Evolutionary conservation across 164 flowering plant species (phyloP).

Genomic region (Dillenia suffruticosa): DNA sequence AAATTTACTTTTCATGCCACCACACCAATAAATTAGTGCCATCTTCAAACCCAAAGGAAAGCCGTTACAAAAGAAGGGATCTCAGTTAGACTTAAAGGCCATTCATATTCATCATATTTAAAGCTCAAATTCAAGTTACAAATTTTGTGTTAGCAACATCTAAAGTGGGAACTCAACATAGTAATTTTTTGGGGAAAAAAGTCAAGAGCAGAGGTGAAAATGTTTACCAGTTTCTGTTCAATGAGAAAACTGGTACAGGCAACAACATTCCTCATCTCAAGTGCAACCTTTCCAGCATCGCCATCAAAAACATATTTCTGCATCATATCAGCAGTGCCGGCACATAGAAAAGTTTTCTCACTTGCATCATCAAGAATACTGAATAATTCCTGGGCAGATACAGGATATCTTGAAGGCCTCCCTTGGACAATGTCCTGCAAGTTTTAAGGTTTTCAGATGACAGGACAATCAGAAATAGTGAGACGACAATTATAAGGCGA

Average conservation of each 20-base stretch:
- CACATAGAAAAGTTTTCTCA: constrained; percentile 79
- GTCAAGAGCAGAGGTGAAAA: not conserved
- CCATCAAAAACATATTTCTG: constrained; percentile 81
- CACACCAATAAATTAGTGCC: too few relatives aligned
- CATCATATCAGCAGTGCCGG: constrained; percentile 65
- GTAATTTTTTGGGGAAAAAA: too few relatives aligned
- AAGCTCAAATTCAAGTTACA: too few relatives aligned
- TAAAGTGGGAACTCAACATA: too few relatives aligned
- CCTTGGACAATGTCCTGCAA: constrained; percentile 73
- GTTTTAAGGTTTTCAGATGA: not conserved
- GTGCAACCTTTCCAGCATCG: constrained; percentile 68
- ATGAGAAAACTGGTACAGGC: constrained; percentile 79
- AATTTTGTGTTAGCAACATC: too few relatives aligned
- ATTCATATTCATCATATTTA: too few relatives aligned
- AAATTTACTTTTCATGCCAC: too few relatives aligned
- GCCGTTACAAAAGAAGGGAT: too few relatives aligned
- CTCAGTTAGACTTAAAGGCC: too few relatives aligned
- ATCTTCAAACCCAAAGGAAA: too few relatives aligned
- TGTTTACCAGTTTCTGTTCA: constrained; percentile 77
- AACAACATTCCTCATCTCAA: constrained; percentile 70
- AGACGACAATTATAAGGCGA: not conserved
- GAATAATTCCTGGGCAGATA: constrained; percentile 64
- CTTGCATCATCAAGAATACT: constrained; percentile 85
- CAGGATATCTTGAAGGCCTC: constrained; percentile 56
- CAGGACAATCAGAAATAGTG: not conserved